phyloP scores from a whole-genome alignment of 805 yeast species.

The Wickerhamiella sergipiensis region DNA sequence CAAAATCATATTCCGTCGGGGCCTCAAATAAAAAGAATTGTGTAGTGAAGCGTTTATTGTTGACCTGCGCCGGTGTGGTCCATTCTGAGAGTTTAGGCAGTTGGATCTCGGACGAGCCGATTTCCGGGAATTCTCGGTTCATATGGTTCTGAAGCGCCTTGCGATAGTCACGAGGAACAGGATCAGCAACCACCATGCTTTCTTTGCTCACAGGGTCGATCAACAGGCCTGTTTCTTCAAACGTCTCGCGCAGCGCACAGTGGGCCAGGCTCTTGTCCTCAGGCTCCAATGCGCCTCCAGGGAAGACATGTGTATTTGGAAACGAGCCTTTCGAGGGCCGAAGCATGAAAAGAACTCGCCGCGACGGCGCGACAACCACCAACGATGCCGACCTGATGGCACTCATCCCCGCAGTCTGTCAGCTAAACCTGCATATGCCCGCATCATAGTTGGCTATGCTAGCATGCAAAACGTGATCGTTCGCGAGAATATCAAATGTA shows the following conservation, averaged over 20 bases:
- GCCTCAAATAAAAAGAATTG: slow-evolving; percentile 18
- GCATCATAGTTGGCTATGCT: too few relatives aligned
- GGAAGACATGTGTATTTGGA: slow-evolving; percentile 22
- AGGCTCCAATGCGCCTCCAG: slow-evolving; percentile 22
- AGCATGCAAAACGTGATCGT: too few relatives aligned
- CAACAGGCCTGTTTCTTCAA: slow-evolving; percentile 23
- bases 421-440: not conserved
- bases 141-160: not conserved
- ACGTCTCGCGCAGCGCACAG: slow-evolving; percentile 23
- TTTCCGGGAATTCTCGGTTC: not conserved
- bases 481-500: too few relatives aligned
- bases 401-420: not conserved
- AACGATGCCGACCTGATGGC: slow-evolving; percentile 4
- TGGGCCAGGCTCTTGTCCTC: slow-evolving; percentile 16
- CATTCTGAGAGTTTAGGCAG: slow-evolving; percentile 16
- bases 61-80: slow-evolving; percentile 20
- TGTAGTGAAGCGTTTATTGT: slow-evolving; percentile 19
- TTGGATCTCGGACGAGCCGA: slow-evolving; percentile 8
- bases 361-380: slow-evolving; percentile 4
- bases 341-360: slow-evolving; percentile 17
- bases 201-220: slow-evolving; percentile 12
- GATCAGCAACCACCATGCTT: not conserved
- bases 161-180: not conserved
- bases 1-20: slow-evolving; percentile 9
- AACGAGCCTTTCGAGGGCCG: slow-evolving; percentile 21